These are phyloP conservation scores for Trifolium repens DNA, from an alignment of 306 rosid genomes.

Conservation along the genomic window DNA sequence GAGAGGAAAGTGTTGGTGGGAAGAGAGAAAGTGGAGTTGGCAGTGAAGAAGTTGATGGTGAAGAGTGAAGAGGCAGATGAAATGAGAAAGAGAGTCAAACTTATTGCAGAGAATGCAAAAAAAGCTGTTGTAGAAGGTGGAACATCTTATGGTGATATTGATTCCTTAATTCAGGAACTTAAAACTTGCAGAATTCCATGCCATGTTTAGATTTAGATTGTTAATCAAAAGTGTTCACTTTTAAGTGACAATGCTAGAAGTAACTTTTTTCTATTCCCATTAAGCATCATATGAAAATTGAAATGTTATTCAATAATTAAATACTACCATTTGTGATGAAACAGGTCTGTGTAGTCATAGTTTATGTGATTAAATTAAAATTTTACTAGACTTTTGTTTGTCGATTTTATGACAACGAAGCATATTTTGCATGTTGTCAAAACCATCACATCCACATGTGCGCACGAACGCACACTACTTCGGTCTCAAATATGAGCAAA, in stretches of 20 bases:
- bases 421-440: slow-evolving; percentile 66
- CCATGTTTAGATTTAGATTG: neutral
- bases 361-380: too few relatives aligned
- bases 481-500: too few relatives aligned
- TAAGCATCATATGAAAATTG: too few relatives aligned
- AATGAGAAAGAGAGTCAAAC: slow-evolving; percentile 54
- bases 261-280: too few relatives aligned
- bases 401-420: slow-evolving; percentile 83
- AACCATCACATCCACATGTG: slow-evolving; percentile 47
- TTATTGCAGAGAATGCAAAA: slow-evolving; percentile 47
- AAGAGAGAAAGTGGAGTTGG: slow-evolving; percentile 7
- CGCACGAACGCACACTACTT: too few relatives aligned
- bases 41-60: slow-evolving; percentile 51
- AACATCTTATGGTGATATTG: slow-evolving; percentile 47
- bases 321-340: too few relatives aligned
- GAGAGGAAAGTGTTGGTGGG: slow-evolving; percentile 13
- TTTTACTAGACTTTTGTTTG: too few relatives aligned
- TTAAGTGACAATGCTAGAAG: neutral
- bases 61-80: slow-evolving; percentile 53
- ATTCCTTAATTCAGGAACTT: slow-evolving; percentile 56
- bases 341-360: too few relatives aligned
- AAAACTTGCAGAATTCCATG: neutral
- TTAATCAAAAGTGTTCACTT: neutral
- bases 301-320: too few relatives aligned
- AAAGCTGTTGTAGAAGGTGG: slow-evolving; percentile 67